Base-by-base conservation (phyloP, 225 moss, liverwort and hornwort species). In the Marchantia polymorpha region DNA sequence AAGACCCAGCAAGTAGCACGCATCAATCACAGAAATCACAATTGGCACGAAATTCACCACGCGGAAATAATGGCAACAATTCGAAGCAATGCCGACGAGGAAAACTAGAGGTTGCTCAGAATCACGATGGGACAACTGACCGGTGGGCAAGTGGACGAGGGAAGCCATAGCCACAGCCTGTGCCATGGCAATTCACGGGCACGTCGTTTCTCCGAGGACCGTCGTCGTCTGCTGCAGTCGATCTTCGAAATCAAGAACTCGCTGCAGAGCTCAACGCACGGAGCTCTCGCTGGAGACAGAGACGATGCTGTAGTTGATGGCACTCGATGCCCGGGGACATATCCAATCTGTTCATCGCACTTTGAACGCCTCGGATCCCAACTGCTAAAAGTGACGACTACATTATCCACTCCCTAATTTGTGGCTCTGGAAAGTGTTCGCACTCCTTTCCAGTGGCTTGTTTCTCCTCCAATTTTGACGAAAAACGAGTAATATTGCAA, bases 101-200 rank as follows among this genome's bases (percentile, higher is more conserved):
- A 48, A 64, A 9, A 65, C 14, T 4, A 69, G 69, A 39, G 16
- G 47, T 47, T 17, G 25, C 25, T 29, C 12, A 67, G 30, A 10
- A 26, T 63, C 25, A 7, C 14, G 12, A 48, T 1, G 19, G 25
- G 51, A 20, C 11, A 19, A 72, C 73, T 73, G 16, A 73, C 73
- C 73, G 51, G 52, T 29, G 23, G 73, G 51, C 26, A 73, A 6
- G 7, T 27, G 16, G 73, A 55, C 54, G 73, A 73, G 73, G 10
- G 73, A 73, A 73, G 73, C 73, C 73, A 73, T 73, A 73, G 73
- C 73, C 54, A 54, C 73, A 25, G 73, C 53, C 54, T 73, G 52
- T 73, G 73, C 73, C 73, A 73, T 73, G 53, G 72, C 72, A 72
- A 26, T 72, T 52, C 8, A 51, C 50, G 25, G 11, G 51, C 72